These are phyloP conservation scores for Leccinum pellstonianum DNA, from an alignment of 768 basidiomycete species.

Conservation along the genomic window DNA sequence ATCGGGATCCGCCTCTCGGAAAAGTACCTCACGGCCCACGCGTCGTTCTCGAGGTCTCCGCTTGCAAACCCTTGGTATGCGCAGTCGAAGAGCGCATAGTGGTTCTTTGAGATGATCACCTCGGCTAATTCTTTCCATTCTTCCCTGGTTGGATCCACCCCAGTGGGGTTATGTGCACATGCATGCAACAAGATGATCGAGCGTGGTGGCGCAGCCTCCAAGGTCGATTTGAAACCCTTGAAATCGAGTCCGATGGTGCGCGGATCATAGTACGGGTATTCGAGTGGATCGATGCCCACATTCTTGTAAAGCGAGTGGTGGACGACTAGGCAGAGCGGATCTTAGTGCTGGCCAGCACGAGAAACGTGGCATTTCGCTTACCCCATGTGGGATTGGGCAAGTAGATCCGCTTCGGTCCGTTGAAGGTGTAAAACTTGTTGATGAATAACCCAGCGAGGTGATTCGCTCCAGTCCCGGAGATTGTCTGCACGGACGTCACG, in stretches of 20 bases:
- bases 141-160: constrained; percentile 86
- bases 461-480: constrained; percentile 95
- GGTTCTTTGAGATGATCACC: constrained; percentile 65
- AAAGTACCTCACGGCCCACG: constrained; percentile 89
- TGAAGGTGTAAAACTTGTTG: constrained; percentile 72
- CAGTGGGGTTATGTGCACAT: constrained; percentile 97
- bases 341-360: constrained; percentile 1
- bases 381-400: constrained; percentile 96
- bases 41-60: constrained; percentile 88
- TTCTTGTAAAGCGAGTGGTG: constrained; percentile 91
- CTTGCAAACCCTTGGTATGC: constrained; percentile 98
- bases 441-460: constrained; percentile 90
- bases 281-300: constrained; percentile 81
- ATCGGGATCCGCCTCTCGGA: constrained; percentile 69
- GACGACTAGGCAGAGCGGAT: constrained; percentile 50
- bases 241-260: constrained; percentile 87
- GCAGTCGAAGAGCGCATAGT: constrained; percentile 92
- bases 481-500: constrained; percentile 83
- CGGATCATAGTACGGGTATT: constrained; percentile 94
- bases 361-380: constrained; percentile 36
- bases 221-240: constrained; percentile 56
- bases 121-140: constrained; percentile 83
- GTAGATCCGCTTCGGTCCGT: constrained; percentile 66
- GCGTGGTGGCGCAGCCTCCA: constrained; percentile 64
- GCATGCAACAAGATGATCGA: constrained; percentile 91